Evolutionary conservation across 257 asterid genomes (phyloP).

Genomic region (Primulina tabacum): DNA sequence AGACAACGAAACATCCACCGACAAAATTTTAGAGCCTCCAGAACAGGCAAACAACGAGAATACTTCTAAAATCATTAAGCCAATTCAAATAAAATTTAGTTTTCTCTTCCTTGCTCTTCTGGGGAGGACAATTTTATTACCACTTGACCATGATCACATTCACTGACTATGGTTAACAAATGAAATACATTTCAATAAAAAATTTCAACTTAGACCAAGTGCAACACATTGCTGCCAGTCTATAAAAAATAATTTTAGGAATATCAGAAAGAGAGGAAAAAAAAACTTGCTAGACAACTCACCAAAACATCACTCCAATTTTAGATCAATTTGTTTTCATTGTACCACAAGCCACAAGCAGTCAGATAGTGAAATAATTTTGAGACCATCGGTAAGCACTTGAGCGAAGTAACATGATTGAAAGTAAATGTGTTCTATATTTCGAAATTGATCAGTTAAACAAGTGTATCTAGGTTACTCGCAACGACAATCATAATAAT

Average conservation of each 20-base stretch:
- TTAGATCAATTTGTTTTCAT: not conserved
- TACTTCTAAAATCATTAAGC: constrained; percentile 3
- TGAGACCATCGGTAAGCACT: not conserved
- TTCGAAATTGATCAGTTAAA: not conserved
- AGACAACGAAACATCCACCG: not conserved
- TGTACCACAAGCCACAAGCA: not conserved
- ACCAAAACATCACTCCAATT: constrained; percentile 1
- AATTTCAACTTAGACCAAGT: not conserved
- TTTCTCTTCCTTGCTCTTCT: not conserved
- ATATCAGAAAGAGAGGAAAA: constrained; percentile 15
- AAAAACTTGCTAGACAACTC: constrained; percentile 21
- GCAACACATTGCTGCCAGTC: constrained; percentile 18
- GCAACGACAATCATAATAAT: not conserved
- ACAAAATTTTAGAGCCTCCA: not conserved
- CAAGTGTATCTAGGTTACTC: not conserved
- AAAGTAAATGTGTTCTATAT: not conserved
- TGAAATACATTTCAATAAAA: not conserved
- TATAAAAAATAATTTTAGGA: constrained; percentile 20
- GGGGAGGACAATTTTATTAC: not conserved
- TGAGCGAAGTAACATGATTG: not conserved
- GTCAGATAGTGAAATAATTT: constrained; percentile 9
- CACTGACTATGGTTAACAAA: not conserved
- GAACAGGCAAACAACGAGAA: not conserved
- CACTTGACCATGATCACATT: not conserved
- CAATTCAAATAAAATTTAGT: constrained; percentile 6